These are phyloP conservation scores for Jaapia argillacea DNA, from an alignment of 768 basidiomycete species.

Conservation along the genomic window DNA sequence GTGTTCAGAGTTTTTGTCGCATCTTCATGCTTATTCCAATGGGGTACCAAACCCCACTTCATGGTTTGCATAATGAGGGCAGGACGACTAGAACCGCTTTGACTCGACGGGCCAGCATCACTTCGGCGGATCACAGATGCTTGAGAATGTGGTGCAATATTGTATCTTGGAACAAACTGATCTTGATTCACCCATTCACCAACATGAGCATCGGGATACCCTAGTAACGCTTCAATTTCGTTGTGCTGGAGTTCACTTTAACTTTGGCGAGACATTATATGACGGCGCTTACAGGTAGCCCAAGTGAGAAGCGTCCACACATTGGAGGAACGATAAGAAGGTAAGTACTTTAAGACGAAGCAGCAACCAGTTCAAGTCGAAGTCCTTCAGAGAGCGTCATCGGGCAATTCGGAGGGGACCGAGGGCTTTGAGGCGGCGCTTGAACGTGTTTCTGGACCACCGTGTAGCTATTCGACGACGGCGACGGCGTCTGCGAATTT, in stretches of 20 bases:
- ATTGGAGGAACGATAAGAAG: slow-evolving; percentile 23
- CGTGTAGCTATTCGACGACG: too few species aligned
- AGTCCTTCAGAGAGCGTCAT: too few species aligned
- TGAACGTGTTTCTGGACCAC: too few species aligned
- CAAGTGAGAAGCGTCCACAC: slow-evolving; percentile 58
- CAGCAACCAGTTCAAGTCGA: too few species aligned
- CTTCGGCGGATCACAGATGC: slow-evolving; percentile 63
- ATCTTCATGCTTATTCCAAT: slow-evolving; percentile 74
- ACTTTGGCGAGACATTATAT: slow-evolving; percentile 2
- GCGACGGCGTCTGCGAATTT: too few species aligned
- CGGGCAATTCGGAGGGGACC: too few species aligned
- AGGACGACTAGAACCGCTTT: slow-evolving; percentile 6
- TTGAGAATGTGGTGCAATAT: slow-evolving; percentile 74
- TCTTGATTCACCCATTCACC: slow-evolving; percentile 54
- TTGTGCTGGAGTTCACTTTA: slow-evolving; percentile 1
- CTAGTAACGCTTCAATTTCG: slow-evolving; percentile 28
- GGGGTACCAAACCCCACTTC: slow-evolving; percentile 87
- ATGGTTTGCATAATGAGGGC: slow-evolving; percentile 63
- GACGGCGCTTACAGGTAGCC: slow-evolving; percentile 28
- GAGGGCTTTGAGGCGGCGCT: too few species aligned
- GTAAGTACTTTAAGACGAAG: too few species aligned
- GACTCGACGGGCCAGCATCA: slow-evolving; percentile 17
- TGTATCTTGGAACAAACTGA: slow-evolving; percentile 56
- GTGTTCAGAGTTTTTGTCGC: slow-evolving; percentile 68
- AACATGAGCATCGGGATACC: slow-evolving; percentile 29